Conservation (phyloP, 768 basidiomycete species). For the Tubosaeta brunneosetosa region DNA sequence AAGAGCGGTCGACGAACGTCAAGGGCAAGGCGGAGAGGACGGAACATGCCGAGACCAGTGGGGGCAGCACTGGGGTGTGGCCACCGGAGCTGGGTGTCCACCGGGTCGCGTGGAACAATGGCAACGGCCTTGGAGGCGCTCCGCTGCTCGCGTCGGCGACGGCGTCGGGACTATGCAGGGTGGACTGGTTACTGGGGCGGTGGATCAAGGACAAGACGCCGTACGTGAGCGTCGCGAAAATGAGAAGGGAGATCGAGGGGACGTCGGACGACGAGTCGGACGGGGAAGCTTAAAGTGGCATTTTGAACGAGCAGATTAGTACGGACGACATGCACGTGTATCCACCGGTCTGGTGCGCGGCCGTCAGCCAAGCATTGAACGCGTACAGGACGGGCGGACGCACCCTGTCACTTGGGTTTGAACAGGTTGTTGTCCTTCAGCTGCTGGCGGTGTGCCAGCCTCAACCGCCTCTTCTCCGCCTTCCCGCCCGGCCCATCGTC, state of each 20-base stretch:
- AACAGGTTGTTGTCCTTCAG: constrained; percentile 86
- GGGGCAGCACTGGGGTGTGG: constrained; percentile 57
- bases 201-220: constrained; percentile 66
- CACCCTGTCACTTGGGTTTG: constrained; percentile 61
- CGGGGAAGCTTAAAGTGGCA: constrained; percentile 15
- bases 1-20: constrained; percentile 30
- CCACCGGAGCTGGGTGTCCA: constrained; percentile 72
- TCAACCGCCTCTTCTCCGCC: constrained; percentile 50
- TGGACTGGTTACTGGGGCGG: constrained; percentile 77
- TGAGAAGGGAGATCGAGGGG: constrained; percentile 53
- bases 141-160: constrained; percentile 73
- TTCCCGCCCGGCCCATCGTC: constrained; percentile 76
- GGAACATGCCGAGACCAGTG: constrained; percentile 15
- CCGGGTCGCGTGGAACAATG: constrained; percentile 77
- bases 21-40: constrained; percentile 28
- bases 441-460: constrained; percentile 57
- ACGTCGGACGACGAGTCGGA: constrained; percentile 36
- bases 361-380: neutral
- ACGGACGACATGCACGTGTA: neutral
- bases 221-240: constrained; percentile 56
- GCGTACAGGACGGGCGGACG: neutral
- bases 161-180: constrained; percentile 78
- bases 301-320: too few relatives aligned
- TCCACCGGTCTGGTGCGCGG: neutral
- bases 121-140: constrained; percentile 57